Conservation (phyloP, 2,329 filamentous ascomycete genomes). For the Penicillium sp. region DNA sequence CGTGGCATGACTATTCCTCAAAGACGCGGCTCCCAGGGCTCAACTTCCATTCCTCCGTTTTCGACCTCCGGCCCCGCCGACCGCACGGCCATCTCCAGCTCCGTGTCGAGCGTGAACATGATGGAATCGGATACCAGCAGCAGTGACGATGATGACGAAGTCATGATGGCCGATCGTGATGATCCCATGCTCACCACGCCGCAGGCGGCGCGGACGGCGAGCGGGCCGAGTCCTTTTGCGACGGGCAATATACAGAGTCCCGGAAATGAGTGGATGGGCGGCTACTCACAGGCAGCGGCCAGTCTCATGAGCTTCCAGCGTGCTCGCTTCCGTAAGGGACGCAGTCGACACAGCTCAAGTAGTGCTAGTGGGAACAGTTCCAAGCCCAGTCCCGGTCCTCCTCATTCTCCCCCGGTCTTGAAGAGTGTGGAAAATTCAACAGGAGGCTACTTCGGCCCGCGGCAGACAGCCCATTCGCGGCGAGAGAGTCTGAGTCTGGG, state of each 20-base stretch:
- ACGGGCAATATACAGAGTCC: constrained; percentile 51
- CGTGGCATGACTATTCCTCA: constrained; percentile 62
- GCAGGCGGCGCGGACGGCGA: constrained; percentile 63
- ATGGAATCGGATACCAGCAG: constrained; percentile 77
- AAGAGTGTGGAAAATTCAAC: constrained; percentile 54
- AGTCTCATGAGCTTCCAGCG: constrained; percentile 78
- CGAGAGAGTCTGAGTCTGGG: constrained; percentile 89
- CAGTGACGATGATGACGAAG: constrained; percentile 58
- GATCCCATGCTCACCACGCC: constrained; percentile 76
- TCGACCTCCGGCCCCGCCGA: constrained; percentile 69
- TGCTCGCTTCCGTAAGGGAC: constrained; percentile 56
- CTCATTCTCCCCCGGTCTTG: constrained; percentile 71
- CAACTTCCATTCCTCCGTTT: constrained; percentile 61
- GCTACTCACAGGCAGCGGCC: constrained; percentile 66
- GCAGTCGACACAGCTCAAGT: constrained; percentile 65
- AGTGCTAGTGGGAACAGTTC: constrained; percentile 69
- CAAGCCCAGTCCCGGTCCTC: constrained; percentile 62
- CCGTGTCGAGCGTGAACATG: constrained; percentile 75
- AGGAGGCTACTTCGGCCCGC: constrained; percentile 55
- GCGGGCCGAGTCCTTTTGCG: constrained; percentile 46
- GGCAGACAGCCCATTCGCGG: constrained; percentile 55
- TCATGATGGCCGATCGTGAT: constrained; percentile 68
- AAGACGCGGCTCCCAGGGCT: constrained; percentile 60
- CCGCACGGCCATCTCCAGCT: constrained; percentile 72
- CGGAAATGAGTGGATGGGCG: constrained; percentile 62